Evolutionary conservation across 768 basidiomycete species (phyloP).

Genomic region (Podaxis sp.): DNA sequence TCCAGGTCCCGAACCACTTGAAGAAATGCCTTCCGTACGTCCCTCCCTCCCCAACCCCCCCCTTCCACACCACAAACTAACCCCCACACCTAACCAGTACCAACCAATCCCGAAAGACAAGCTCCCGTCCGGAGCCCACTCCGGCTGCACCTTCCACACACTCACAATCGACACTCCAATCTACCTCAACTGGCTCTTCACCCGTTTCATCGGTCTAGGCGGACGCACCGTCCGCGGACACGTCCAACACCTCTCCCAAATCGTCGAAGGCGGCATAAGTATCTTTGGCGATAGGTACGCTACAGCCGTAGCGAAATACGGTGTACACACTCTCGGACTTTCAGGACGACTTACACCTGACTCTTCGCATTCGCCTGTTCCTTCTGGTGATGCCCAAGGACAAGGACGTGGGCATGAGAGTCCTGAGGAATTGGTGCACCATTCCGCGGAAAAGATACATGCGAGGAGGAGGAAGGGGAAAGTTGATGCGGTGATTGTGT

Average conservation of each 20-base stretch:
- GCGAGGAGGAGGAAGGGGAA: constrained; percentile 1
- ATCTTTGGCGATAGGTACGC: constrained; percentile 27
- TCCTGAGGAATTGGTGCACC: background rate
- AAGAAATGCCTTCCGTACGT: constrained; percentile 55
- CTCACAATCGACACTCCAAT: constrained; percentile 67
- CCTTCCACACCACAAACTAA: no score
- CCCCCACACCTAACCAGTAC: constrained; percentile 28
- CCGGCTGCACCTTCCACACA: constrained; percentile 62
- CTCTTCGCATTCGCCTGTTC: no score
- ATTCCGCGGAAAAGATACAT: constrained; percentile 8
- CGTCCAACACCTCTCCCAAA: constrained; percentile 68
- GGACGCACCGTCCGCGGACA: constrained; percentile 57
- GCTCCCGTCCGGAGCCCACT: constrained; percentile 32
- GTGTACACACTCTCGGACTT: constrained; percentile 1
- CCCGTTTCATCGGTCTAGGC: constrained; percentile 61
- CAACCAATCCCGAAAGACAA: constrained; percentile 29
- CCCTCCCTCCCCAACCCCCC: background rate
- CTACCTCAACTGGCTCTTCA: constrained; percentile 70
- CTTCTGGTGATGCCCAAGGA: no score
- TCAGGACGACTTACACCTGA: background rate
- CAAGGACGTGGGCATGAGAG: background rate
- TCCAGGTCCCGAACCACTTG: constrained; percentile 39
- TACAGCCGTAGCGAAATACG: constrained; percentile 12
- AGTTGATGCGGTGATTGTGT: constrained; percentile 58
- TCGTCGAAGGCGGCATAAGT: constrained; percentile 59